Conservation (phyloP, 345 rosid species). For the Salix arbutifolia region DNA sequence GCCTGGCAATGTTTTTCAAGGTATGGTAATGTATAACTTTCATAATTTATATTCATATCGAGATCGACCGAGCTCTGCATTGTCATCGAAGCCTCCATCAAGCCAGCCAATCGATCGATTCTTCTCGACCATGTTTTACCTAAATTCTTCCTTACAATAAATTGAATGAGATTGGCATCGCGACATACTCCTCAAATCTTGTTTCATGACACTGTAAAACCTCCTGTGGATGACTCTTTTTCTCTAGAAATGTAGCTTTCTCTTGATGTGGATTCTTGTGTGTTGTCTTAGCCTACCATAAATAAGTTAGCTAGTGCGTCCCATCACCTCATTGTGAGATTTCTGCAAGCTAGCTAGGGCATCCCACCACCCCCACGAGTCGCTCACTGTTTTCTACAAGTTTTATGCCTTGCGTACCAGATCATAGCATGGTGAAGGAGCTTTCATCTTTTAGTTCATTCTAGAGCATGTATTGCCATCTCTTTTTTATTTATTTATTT, state of each 20-base stretch:
- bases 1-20: too few species aligned
- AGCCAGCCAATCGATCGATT: background rate
- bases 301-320: slow-evolving; percentile 21
- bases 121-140: background rate
- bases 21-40: too few species aligned
- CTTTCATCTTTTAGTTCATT: slow-evolving; percentile 3
- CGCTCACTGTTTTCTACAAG: background rate
- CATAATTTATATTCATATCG: background rate
- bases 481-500: background rate
- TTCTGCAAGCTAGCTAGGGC: background rate
- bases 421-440: background rate
- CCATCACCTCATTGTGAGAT: slow-evolving; percentile 9
- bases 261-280: background rate
- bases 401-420: background rate
- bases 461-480: slow-evolving; percentile 7
- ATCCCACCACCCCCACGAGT: slow-evolving; percentile 8
- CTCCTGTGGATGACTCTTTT: background rate
- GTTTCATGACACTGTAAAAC: background rate
- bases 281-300: slow-evolving; percentile 6
- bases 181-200: background rate
- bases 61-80: background rate
- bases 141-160: background rate
- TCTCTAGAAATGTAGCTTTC: background rate
- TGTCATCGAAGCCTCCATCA: background rate
- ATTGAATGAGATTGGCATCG: background rate